A percentile compares a stretch with the other conserved stretches of the same genome.
Evolutionary conservation across 768 basidiomycete genomes (phyloP).

Genomic region (Naganishia friedmannii): DNA sequence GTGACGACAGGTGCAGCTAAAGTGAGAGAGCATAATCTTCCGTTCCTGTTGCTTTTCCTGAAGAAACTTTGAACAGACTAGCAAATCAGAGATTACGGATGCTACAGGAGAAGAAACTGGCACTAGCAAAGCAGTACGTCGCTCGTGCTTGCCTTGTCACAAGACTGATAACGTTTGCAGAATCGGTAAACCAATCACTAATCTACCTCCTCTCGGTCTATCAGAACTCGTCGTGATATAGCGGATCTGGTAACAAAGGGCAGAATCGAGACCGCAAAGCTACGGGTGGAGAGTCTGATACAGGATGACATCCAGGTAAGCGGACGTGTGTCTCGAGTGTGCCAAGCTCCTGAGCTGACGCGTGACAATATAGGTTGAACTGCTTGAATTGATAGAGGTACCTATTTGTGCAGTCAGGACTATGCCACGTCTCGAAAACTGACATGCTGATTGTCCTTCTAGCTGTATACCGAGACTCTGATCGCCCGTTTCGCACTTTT

Average conservation of each 20-base stretch:
- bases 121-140: conserved; percentile 80
- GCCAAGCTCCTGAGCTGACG: conserved; percentile 59
- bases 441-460: too few species aligned
- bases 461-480: conserved; percentile 87
- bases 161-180: background rate
- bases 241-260: conserved; percentile 50
- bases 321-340: conserved; percentile 15
- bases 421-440: too few species aligned
- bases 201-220: conserved; percentile 38
- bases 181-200: background rate
- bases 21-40: conserved; percentile 6
- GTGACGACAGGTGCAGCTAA: conserved; percentile 25
- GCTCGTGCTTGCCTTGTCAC: conserved; percentile 56
- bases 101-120: conserved; percentile 76
- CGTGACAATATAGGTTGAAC: conserved; percentile 75
- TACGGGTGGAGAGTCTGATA: conserved; percentile 47
- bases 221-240: conserved; percentile 45
- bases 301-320: conserved; percentile 40
- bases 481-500: conserved; percentile 86
- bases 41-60: too few species aligned
- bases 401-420: conserved; percentile 24
- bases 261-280: conserved; percentile 58
- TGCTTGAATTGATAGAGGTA: conserved; percentile 80
- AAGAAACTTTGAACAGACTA: conserved; percentile 56
- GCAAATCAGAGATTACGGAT: conserved; percentile 81